phyloP scores from a whole-genome alignment of 257 asterid genomes.

The Nicotiana otophora region DNA sequence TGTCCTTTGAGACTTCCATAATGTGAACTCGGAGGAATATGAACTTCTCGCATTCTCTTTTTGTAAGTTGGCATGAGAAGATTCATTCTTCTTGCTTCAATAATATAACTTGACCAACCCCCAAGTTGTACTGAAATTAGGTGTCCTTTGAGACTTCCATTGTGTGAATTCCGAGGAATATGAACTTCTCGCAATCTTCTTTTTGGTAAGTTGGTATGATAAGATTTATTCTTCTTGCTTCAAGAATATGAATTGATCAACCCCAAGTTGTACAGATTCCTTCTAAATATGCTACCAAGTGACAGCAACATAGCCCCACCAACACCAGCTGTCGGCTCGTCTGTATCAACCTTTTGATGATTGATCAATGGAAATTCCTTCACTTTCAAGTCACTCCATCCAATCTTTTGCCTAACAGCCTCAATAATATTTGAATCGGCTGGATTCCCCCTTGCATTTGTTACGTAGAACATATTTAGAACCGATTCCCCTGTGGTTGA shows the following conservation, averaged over 20 bases:
- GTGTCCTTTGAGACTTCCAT: conserved; percentile 7
- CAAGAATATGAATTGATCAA: conserved; percentile 65
- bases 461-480: conserved; percentile 62
- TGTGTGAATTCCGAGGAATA: not conserved
- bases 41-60: not conserved
- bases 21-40: not conserved
- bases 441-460: conserved; percentile 56
- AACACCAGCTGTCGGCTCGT: conserved; percentile 22
- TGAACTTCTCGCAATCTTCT: not conserved
- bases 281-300: conserved; percentile 67
- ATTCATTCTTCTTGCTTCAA: conserved; percentile 14
- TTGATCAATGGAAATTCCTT: conserved; percentile 57
- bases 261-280: conserved; percentile 83
- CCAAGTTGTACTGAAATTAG: conserved; percentile 41
- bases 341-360: conserved; percentile 42
- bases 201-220: not conserved
- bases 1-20: conserved; percentile 9
- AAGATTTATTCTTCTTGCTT: not conserved
- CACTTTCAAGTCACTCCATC: conserved; percentile 60
- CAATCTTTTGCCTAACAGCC: conserved; percentile 59
- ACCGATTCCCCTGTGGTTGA: conserved; percentile 53
- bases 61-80: not conserved
- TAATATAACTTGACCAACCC: conserved; percentile 64
- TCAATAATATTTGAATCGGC: conserved; percentile 58
- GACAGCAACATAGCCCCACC: conserved; percentile 78